Base-by-base conservation (phyloP, 805 yeast genomes). In the Cyberlindnera xishuangbannaensis region DNA sequence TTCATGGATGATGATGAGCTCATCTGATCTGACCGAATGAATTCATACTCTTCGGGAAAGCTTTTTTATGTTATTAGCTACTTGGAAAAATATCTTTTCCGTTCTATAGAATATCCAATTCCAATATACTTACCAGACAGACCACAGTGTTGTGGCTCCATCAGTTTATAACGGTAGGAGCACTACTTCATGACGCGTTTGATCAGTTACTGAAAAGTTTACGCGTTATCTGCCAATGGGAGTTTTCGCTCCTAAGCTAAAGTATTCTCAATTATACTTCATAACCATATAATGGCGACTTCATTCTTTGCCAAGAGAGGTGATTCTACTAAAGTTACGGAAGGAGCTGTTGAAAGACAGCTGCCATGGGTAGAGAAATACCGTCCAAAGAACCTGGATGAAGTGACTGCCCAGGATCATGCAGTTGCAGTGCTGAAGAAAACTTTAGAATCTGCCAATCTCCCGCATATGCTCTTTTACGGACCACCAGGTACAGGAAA, bases 401-500 rank as follows among this genome's bases (percentile, higher is more conserved):
- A 92, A 45, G 86, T 92, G 14, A 69, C 96, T 5, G 84, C 97
- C 0, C 99, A 92, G 55, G 90, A 80, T 31, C 87, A 85, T 46
- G 87, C 97, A 0, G 84, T 90, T 9, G 73, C 71, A 15, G 90
- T 92, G 19, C 64, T 92, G 40, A 81, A 83, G 55, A 77, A 78
- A 51, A 83, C 95, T 1, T 58, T 92, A 14, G 68, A 75, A 37
- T 73, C 90, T 10, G 82, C 88, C 18, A 92, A 90, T 55, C 62
- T 85, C 35, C 97, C 97, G 4, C 95, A 85, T 56, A 81, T 85
- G 92, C 60, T 85, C 24, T 85, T 85, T 61, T 86, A 85, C 53
- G 95, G 95, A 0, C 95, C 95, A 1, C 95, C 95, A 30, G 95
- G 95, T 14, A 85, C 95, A 0, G 95, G 95, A 42, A 85, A 85